phyloP scores from a whole-genome alignment of 2,329 filamentous ascomycete species.

The Sporothrix pallida region DNA sequence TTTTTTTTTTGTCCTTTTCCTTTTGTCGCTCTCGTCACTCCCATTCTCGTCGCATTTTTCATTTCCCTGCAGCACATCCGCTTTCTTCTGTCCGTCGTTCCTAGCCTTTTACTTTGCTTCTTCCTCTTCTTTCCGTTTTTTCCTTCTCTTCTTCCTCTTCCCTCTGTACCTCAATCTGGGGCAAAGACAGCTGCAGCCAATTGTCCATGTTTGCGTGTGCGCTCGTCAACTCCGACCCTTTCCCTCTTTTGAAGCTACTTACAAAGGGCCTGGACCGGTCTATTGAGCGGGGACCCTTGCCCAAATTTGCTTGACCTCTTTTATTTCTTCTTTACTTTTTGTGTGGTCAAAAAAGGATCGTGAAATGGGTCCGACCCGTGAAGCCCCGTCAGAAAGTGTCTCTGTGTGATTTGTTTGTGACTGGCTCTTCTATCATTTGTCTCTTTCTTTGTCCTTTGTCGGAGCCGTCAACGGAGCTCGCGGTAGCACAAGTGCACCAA shows the following conservation, averaged over 20 bases:
- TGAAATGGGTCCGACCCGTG: conserved; percentile 5
- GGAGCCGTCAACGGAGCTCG: neutral
- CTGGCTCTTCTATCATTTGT: neutral
- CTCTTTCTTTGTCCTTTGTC: neutral
- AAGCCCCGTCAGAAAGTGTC: neutral
- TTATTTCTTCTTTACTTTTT: neutral
- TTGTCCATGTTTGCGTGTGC: neutral
- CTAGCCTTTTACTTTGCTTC: neutral
- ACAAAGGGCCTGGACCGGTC: conserved; percentile 17
- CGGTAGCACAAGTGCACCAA: neutral
- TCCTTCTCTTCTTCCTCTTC: neutral
- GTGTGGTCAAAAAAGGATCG: conserved; percentile 2
- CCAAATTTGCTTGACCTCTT: neutral
- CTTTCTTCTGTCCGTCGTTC: neutral
- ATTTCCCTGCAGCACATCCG: neutral
- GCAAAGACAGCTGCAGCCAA: neutral
- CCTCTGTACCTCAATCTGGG: conserved; percentile 1
- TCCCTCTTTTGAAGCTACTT: neutral
- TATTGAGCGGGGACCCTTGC: conserved; percentile 24
- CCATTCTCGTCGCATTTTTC: conserved; percentile 5
- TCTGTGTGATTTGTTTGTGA: neutral
- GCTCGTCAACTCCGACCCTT: neutral
- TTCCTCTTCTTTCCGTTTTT: neutral
- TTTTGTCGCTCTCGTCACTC: neutral
- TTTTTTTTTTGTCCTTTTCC: neutral